These are phyloP conservation scores for Camillea tinctor DNA, from an alignment of 2,329 filamentous ascomycete genomes.

Conservation along the genomic window DNA sequence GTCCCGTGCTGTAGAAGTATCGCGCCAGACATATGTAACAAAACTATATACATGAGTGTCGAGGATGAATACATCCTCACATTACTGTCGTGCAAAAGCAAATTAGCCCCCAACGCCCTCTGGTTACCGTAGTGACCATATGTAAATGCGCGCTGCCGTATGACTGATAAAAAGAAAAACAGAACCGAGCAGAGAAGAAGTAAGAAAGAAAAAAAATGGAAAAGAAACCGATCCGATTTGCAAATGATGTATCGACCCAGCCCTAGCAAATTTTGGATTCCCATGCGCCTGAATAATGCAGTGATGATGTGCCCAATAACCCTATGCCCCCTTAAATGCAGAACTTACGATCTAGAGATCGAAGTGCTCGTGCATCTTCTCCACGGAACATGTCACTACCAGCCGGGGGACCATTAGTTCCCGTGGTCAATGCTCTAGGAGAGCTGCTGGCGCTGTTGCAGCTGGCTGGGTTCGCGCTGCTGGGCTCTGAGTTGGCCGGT, in stretches of 20 bases:
- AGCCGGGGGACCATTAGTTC: slow-evolving; percentile 25
- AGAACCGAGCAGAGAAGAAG: slow-evolving; percentile 2
- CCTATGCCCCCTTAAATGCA: slow-evolving; percentile 30
- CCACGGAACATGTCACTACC: slow-evolving; percentile 32
- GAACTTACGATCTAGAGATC: slow-evolving; percentile 63
- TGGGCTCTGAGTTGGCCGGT: slow-evolving; percentile 44
- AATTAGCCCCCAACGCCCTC: slow-evolving; percentile 13
- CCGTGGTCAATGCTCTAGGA: slow-evolving; percentile 39
- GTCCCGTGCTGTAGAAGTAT: too few relatives aligned
- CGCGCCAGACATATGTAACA: background rate
- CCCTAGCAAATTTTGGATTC: slow-evolving; percentile 5
- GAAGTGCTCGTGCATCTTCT: slow-evolving; percentile 64
- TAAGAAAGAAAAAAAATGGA: slow-evolving; percentile 9
- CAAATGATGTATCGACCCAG: slow-evolving; percentile 9
- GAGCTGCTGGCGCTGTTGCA: slow-evolving; percentile 48
- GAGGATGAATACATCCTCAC: slow-evolving; percentile 1
- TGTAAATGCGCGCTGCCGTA: slow-evolving; percentile 4
- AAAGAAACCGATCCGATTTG: slow-evolving; percentile 7
- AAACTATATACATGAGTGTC: background rate
- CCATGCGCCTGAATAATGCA: slow-evolving; percentile 26
- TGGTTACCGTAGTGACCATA: slow-evolving; percentile 6
- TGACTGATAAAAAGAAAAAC: background rate
- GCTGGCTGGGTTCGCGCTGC: slow-evolving; percentile 42
- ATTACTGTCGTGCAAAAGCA: slow-evolving; percentile 7
- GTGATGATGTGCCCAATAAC: background rate